Evolutionary conservation across 768 basidiomycete genomes (phyloP), one percentile per base, ranked within the genome.

Genomic region (Pleurotus sapidus): DNA sequence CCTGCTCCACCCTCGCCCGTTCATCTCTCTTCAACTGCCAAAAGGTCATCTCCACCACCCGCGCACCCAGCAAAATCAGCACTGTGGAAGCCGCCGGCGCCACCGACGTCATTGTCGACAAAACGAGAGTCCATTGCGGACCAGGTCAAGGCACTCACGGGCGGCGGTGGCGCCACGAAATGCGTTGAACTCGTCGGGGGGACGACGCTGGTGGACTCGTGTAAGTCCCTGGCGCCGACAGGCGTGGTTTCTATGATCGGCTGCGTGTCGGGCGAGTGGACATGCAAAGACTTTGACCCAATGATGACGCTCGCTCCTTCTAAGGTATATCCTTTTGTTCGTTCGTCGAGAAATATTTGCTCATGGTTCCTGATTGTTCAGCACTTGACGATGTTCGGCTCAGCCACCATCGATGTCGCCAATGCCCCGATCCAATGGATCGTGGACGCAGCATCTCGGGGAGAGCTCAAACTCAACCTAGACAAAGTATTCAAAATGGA

Each of bases 401-500:
- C 60, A 14, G 45, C n/a, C 46, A 63, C 56, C 1, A 47, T 67
- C 45, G 55, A 64, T 34, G 59, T 64, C 12, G 59, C 61, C 12
- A 62, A 59, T 15, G 60, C 63, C 1, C 63, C 66, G 4, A 46
- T 66, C 43, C 66, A 67, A 37, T 49, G 58, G 37, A 61, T 66
- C 37, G 64, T 65, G 11, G 64, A 65, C n/a, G 64, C 61, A 4
- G 63, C 63, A 3, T 58, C 55, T 5, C 60, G 46, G 5, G 64
- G 65, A 0, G 63, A 64, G 27, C 57, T 66, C n/a, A 57, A 58
- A 39, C 7, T 59, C 18, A 58, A 37, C 34, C 38, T 66, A 23
- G 66, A 67, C 49, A 67, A 62, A 46, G 62, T 66, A 5, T 67
- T 67, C 51, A 60, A 61, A 23, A 63, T 66, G 25, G 57, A 64